These are phyloP conservation scores for Trichophyton simii DNA, from an alignment of 2,329 filamentous ascomycete genomes.

Conservation along the genomic window DNA sequence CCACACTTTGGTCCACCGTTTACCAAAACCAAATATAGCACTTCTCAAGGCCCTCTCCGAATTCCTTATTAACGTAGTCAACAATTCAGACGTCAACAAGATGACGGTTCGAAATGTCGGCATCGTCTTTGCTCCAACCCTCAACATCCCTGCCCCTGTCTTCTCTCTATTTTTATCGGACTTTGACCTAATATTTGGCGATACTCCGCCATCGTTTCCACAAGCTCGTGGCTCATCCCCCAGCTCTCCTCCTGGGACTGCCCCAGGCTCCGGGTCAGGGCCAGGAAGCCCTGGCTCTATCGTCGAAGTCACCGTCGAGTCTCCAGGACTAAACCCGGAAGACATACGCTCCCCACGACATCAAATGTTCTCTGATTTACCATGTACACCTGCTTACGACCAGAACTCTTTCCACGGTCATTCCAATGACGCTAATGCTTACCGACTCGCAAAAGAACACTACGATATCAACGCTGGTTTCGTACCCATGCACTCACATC, in stretches of 20 bases:
- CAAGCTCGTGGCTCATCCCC: background rate
- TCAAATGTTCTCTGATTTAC: slow-evolving; percentile 55
- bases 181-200: slow-evolving; percentile 64
- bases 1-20: slow-evolving; percentile 62
- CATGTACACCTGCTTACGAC: slow-evolving; percentile 47
- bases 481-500: slow-evolving; percentile 35
- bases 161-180: slow-evolving; percentile 91
- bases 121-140: slow-evolving; percentile 92
- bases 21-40: slow-evolving; percentile 69
- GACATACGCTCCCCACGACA: slow-evolving; percentile 52
- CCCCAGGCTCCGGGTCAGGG: background rate
- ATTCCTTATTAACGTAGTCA: slow-evolving; percentile 84
- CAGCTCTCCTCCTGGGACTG: background rate
- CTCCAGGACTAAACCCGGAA: slow-evolving; percentile 35
- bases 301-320: slow-evolving; percentile 34
- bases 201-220: slow-evolving; percentile 1
- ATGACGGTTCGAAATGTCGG: slow-evolving; percentile 97
- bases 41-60: slow-evolving; percentile 73
- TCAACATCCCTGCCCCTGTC: slow-evolving; percentile 90
- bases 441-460: slow-evolving; percentile 17
- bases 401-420: slow-evolving; percentile 39
- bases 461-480: slow-evolving; percentile 38
- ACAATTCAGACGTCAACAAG: slow-evolving; percentile 82
- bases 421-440: slow-evolving; percentile 17
- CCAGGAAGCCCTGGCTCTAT: slow-evolving; percentile 12